phyloP scores from a whole-genome alignment of 352 stramenopile species.

The Phytophthora constricta region DNA sequence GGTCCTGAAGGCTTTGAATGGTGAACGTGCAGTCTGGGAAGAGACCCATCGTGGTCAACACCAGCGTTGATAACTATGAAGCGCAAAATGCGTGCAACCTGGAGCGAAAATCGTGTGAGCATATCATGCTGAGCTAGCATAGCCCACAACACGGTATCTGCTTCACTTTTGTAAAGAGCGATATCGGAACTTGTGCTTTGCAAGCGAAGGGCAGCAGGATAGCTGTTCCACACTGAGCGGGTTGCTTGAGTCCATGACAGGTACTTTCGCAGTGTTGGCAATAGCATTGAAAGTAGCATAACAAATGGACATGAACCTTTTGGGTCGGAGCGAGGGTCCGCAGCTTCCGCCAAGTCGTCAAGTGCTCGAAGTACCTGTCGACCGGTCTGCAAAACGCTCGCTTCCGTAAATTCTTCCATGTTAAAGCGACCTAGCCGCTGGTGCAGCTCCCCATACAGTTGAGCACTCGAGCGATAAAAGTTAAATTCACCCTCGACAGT shows the following conservation, averaged over 20 bases:
- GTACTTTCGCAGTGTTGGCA: constrained; percentile 65
- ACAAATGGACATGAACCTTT: constrained; percentile 51
- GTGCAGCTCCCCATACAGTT: constrained; percentile 59
- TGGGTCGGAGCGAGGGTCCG: constrained; percentile 17
- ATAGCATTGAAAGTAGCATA: constrained; percentile 67
- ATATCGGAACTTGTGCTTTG: constrained; percentile 19
- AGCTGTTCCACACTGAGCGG: constrained; percentile 43
- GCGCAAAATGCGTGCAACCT: constrained; percentile 37
- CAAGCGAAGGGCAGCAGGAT: constrained; percentile 13
- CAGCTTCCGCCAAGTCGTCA: constrained; percentile 22
- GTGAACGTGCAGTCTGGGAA: not conserved
- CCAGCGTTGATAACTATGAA: constrained; percentile 60
- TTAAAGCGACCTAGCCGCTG: constrained; percentile 15
- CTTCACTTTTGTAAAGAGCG: constrained; percentile 8
- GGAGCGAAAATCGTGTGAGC: constrained; percentile 39
- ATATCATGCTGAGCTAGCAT: constrained; percentile 61
- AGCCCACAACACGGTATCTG: constrained; percentile 35
- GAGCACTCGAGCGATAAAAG: constrained; percentile 32
- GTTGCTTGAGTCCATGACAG: constrained; percentile 53
- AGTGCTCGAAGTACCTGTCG: constrained; percentile 39
- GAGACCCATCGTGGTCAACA: constrained; percentile 33
- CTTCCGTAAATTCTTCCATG: constrained; percentile 45
- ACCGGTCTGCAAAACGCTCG: constrained; percentile 32
- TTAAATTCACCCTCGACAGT: constrained; percentile 16
- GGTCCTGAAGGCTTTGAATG: constrained; percentile 6